Evolutionary conservation across 179 eudicot species (phyloP).

Genomic region (Nepenthes alata): DNA sequence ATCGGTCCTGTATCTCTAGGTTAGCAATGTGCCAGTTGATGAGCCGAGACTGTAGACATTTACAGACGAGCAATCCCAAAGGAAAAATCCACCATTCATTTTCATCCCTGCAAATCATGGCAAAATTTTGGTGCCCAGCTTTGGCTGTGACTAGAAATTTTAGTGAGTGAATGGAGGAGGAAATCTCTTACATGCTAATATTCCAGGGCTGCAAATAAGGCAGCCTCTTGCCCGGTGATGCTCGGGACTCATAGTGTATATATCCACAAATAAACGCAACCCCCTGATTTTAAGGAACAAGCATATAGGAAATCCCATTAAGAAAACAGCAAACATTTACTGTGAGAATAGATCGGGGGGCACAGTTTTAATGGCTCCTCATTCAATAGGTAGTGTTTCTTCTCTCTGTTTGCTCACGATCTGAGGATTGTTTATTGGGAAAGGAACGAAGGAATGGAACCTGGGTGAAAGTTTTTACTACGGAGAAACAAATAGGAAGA

Average conservation of each 20-base stretch:
- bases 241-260: constrained; percentile 58
- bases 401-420: no score
- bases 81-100: constrained; percentile 99
- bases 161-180: neutral
- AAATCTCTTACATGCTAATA: constrained; percentile 66
- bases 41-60: constrained; percentile 77
- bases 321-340: constrained; percentile 2
- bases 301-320: neutral
- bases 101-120: constrained; percentile 65
- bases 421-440: no score
- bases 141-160: neutral
- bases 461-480: no score
- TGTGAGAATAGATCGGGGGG: neutral
- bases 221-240: constrained; percentile 42
- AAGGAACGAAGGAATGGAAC: no score
- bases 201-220: constrained; percentile 61
- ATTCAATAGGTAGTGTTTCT: no score
- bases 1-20: constrained; percentile 94
- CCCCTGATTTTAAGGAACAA: constrained; percentile 29
- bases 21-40: constrained; percentile 95
- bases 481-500: no score
- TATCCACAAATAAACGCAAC: constrained; percentile 77
- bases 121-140: neutral
- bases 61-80: constrained; percentile 63
- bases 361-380: no score